Percentiles rank a stretch among this genome's conserved stretches.
These are phyloP conservation scores for Lepidium aucheri DNA, from an alignment of 345 rosid species.

Conservation along the genomic window DNA sequence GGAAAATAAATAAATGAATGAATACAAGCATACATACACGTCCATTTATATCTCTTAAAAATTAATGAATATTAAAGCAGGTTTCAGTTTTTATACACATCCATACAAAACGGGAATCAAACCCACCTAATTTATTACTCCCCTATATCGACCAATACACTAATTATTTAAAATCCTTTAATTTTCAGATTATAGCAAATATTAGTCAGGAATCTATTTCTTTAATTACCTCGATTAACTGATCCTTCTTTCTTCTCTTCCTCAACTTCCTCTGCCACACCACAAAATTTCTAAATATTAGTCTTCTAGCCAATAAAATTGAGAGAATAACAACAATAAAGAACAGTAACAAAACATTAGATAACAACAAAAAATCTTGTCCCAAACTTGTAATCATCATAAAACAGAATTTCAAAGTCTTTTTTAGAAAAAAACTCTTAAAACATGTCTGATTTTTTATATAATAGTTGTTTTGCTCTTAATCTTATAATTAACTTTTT, in stretches of 20 bases:
- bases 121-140: neutral
- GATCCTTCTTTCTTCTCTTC: slow-evolving; percentile 24
- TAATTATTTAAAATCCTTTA: no score
- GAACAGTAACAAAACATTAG: neutral
- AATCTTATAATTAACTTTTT: no score
- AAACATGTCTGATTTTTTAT: no score
- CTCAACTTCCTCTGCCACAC: slow-evolving; percentile 20
- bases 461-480: no score
- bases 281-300: neutral
- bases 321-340: neutral
- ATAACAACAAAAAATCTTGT: neutral
- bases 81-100: neutral
- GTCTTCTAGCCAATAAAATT: neutral
- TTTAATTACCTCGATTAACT: slow-evolving; percentile 22
- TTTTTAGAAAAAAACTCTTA: no score
- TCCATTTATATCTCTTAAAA: neutral
- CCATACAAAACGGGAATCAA: neutral
- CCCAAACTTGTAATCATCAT: neutral
- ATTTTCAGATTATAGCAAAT: neutral
- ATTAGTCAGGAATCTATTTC: neutral
- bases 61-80: neutral
- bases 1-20: neutral
- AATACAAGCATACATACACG: neutral
- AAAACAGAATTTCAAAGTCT: neutral
- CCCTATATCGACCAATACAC: neutral